These are phyloP conservation scores for Lignosus rhinocerotis DNA, from an alignment of 1,284 basidiomycete species.

Conservation along the genomic window DNA sequence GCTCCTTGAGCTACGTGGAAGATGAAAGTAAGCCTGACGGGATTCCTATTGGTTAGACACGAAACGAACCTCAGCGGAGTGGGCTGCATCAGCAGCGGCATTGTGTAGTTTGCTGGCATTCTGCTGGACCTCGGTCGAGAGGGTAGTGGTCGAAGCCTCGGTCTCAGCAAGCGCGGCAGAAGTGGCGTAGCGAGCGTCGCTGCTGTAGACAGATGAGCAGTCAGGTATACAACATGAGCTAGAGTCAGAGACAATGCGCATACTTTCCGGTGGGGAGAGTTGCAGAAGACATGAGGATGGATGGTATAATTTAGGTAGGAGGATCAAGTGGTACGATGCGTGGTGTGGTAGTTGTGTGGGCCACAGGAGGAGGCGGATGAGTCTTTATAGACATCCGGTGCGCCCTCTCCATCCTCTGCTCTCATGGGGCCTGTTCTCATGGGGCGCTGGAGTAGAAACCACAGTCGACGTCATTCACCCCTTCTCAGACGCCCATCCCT, in stretches of 20 bases:
- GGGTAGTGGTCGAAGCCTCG: slow-evolving; percentile 43
- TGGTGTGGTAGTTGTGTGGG: background rate
- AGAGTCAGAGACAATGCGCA: background rate
- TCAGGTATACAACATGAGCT: background rate
- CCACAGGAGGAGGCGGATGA: background rate
- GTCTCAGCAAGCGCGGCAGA: slow-evolving; percentile 50
- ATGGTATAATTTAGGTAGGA: background rate
- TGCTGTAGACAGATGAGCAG: slow-evolving; percentile 10
- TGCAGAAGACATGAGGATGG: slow-evolving; percentile 24
- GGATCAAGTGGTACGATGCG: background rate
- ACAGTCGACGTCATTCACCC: slow-evolving; percentile 15
- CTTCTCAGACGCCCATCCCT: slow-evolving; percentile 1
- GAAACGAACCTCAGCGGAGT: slow-evolving; percentile 48
- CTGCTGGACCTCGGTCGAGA: slow-evolving; percentile 42
- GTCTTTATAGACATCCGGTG: slow-evolving; percentile 1
- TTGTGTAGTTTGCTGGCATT: slow-evolving; percentile 48
- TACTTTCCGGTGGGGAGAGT: slow-evolving; percentile 24
- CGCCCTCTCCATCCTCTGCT: too few species aligned
- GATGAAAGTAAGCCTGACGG: background rate
- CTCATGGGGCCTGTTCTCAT: background rate
- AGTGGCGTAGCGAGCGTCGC: slow-evolving; percentile 43
- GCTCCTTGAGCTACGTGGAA: slow-evolving; percentile 42
- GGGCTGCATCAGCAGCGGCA: slow-evolving; percentile 49
- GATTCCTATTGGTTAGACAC: too few species aligned
- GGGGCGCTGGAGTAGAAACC: slow-evolving; percentile 9